Evolutionary conservation across 805 yeast genomes (phyloP).

Genomic region (Candida fluviatilis): DNA sequence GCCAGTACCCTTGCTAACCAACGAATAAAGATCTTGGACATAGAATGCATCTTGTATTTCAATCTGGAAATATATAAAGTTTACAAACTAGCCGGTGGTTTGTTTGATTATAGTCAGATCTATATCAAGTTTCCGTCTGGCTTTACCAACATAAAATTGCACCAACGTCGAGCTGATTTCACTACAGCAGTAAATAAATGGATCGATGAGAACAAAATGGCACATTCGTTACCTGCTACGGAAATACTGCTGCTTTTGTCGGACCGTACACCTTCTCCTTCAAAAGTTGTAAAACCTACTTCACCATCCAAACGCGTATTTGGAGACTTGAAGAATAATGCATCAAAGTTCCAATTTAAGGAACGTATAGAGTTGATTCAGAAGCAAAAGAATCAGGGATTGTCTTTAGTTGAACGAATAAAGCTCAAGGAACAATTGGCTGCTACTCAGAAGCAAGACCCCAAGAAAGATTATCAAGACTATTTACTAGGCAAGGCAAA

Average conservation of each 20-base stretch:
- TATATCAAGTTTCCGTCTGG: conserved; percentile 7
- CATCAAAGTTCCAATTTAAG: conserved; percentile 33
- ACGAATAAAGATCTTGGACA: conserved; percentile 15
- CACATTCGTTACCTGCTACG: conserved; percentile 4
- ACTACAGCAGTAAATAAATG: conserved; percentile 15
- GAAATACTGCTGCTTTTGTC: neutral
- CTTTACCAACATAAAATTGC: neutral
- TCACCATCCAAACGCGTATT: conserved; percentile 13
- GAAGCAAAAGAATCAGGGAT: conserved; percentile 19
- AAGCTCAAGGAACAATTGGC: conserved; percentile 28
- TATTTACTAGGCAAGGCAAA: conserved; percentile 25
- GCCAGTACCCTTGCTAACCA: conserved; percentile 15
- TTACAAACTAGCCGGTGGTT: conserved; percentile 8
- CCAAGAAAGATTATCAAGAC: conserved; percentile 18
- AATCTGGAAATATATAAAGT: conserved; percentile 13
- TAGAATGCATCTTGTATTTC: conserved; percentile 16
- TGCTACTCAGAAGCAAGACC: conserved; percentile 11
- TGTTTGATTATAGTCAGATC: conserved; percentile 7
- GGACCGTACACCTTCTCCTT: conserved; percentile 1
- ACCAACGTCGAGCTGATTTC: conserved; percentile 17
- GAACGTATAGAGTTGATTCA: conserved; percentile 18
- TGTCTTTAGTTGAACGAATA: conserved; percentile 34
- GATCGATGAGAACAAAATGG: conserved; percentile 16
- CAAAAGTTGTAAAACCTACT: conserved; percentile 8
- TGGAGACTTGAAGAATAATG: conserved; percentile 26